Base-by-base conservation (phyloP, 805 yeast genomes). In the Yarrowia osloensis region DNA sequence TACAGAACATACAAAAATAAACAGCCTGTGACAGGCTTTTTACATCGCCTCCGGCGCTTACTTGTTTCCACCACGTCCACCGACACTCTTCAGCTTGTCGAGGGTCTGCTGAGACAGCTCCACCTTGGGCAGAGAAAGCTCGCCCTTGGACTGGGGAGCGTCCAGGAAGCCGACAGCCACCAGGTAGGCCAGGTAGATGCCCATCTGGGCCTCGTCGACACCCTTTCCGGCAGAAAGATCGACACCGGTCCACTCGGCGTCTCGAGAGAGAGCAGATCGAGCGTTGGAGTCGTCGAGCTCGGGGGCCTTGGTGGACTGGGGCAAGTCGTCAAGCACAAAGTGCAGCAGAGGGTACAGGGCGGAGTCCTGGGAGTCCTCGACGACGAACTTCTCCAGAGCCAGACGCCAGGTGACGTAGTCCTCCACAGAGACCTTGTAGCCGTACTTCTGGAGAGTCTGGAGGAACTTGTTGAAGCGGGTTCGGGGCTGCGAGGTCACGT, bases 401-500 rank as follows among this genome's bases (percentile, higher is more conserved):
- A 81, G 78, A 69, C 89, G 87, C 99, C 99, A 95, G 21, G 83
- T 80, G 15, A 86, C 83, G 74, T 95, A 95, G 72, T 86, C 90
- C 15, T 82, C 83, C 55, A 82, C 80, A 68, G 79, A 77, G 55
- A 90, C 86, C 22, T 81, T 73, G 78, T 90, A 96, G 9, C 99
- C 99, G 73, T 85, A 94, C 15, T 79, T 76, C 67, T 81, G 78
- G 74, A 93, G 81, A 11, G 88, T 74, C 19, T 86, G 85, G 71
- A 95, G 79, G 79, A 86, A 94, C 71, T 89, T 87, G 73, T 86
- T 88, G 80, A 93, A 89, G 47, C 84, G 80, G 68, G 91, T 86
- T 76, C 99, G 86, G 69, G 99, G 99, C 73, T 95, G 98, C 26
- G 94, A 96, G 6, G 98, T 95, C n/a, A 95, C 98, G 52, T 95